Conservation (phyloP, 2,329 filamentous ascomycete genomes). For the Grosmannia penicillata region DNA sequence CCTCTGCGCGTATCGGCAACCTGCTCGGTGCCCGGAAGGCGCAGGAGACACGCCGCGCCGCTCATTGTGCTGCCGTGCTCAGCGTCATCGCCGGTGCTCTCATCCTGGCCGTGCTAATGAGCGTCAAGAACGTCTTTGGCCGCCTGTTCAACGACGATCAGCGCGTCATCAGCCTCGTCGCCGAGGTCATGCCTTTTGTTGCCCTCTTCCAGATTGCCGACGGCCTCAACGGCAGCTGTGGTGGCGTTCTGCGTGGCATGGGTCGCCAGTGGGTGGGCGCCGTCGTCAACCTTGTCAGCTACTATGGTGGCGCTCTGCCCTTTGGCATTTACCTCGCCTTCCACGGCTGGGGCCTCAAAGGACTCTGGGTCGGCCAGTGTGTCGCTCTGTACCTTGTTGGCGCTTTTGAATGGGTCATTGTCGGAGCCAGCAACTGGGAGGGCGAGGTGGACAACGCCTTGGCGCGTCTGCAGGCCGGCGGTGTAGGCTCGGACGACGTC, state of each 20-base stretch:
- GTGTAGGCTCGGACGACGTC: conserved; percentile 4
- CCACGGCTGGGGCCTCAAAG: conserved; percentile 67
- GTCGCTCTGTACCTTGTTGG: conserved; percentile 71
- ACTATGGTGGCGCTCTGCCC: conserved; percentile 70
- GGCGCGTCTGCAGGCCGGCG: conserved; percentile 46
- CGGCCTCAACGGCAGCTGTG: conserved; percentile 72
- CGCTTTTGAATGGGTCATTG: conserved; percentile 62
- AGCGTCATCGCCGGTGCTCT: conserved; percentile 53
- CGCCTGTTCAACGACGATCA: conserved; percentile 70
- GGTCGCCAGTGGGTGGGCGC: conserved; percentile 77
- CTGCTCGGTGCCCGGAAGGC: conserved; percentile 56
- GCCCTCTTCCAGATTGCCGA: conserved; percentile 85
- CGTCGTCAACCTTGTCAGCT: conserved; percentile 65
- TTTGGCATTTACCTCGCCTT: conserved; percentile 76
- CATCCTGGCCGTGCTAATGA: conserved; percentile 56
- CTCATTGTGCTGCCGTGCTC: conserved; percentile 60
- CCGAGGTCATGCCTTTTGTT: conserved; percentile 69
- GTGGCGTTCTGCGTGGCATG: conserved; percentile 69
- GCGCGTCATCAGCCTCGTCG: conserved; percentile 56
- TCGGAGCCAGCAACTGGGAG: conserved; percentile 65
- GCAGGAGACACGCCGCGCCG: conserved; percentile 52
- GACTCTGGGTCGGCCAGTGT: conserved; percentile 74
- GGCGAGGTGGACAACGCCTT: conserved; percentile 57
- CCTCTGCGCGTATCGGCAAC: conserved; percentile 65
- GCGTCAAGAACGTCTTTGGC: conserved; percentile 57